These are phyloP conservation scores for Heimioporus sp. DNA, from an alignment of 768 basidiomycete species.

Conservation along the genomic window DNA sequence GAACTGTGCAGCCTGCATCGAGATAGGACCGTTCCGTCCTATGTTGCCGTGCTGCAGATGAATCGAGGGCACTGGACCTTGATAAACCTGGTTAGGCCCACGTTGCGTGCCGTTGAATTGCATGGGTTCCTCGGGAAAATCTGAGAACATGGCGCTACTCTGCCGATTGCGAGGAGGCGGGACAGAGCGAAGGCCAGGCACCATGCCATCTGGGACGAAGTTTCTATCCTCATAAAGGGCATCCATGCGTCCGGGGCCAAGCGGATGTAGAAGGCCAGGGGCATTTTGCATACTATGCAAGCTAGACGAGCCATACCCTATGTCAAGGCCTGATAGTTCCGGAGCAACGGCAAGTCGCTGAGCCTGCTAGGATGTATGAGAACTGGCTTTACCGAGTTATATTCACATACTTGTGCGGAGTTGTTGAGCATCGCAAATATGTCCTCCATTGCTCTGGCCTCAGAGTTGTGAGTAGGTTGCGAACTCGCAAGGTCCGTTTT, in stretches of 20 bases:
- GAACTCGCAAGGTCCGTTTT: slow-evolving; percentile 44
- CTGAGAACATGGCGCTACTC: slow-evolving; percentile 50
- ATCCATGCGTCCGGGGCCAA: slow-evolving; percentile 52
- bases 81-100: slow-evolving; percentile 55
- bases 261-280: slow-evolving; percentile 38
- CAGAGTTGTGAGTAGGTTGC: slow-evolving; percentile 38
- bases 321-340: slow-evolving; percentile 24
- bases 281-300: slow-evolving; percentile 42
- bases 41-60: slow-evolving; percentile 51
- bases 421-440: slow-evolving; percentile 79
- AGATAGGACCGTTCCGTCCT: slow-evolving; percentile 50
- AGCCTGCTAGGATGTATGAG: slow-evolving; percentile 21
- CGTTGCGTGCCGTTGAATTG: slow-evolving; percentile 62
- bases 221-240: slow-evolving; percentile 73
- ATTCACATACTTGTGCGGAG: slow-evolving; percentile 59
- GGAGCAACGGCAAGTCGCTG: slow-evolving; percentile 25
- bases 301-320: slow-evolving; percentile 25
- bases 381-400: background rate
- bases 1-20: slow-evolving; percentile 60
- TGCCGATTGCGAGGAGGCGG: slow-evolving; percentile 63
- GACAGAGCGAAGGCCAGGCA: slow-evolving; percentile 73
- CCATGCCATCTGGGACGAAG: slow-evolving; percentile 84
- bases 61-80: slow-evolving; percentile 45
- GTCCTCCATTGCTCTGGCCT: slow-evolving; percentile 71
- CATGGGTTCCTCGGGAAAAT: slow-evolving; percentile 61